Percentiles rank a stretch among this genome's conserved stretches.
These are phyloP conservation scores for Diaporthe helianthi DNA, from an alignment of 2,329 filamentous ascomycete genomes.

Conservation along the genomic window DNA sequence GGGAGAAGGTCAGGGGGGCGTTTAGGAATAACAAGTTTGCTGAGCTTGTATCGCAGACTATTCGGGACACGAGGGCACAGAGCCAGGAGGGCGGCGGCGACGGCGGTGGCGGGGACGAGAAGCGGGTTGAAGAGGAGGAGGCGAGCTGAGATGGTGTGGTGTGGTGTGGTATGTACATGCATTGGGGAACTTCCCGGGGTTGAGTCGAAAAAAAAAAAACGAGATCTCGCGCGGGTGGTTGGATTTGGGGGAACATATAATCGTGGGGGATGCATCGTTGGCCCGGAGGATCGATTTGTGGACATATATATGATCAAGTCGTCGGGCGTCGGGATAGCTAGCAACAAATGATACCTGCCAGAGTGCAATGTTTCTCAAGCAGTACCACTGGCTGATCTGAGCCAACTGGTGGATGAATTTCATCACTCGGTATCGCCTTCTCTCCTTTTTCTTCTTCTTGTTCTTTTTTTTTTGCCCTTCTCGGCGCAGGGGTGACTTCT, in stretches of 20 bases:
- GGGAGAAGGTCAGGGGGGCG: conserved; percentile 35
- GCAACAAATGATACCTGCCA: conserved; percentile 24
- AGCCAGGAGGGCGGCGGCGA: conserved; percentile 35
- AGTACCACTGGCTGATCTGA: too few species aligned
- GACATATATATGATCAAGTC: neutral
- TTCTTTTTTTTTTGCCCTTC: too few species aligned
- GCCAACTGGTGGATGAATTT: too few species aligned
- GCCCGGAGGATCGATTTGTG: neutral
- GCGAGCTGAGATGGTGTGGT: neutral
- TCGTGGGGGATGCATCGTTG: neutral
- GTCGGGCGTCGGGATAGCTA: neutral
- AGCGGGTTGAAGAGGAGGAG: neutral
- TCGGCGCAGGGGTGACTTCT: too few species aligned
- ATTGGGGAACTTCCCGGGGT: neutral
- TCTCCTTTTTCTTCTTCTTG: too few species aligned
- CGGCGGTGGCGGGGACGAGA: conserved; percentile 11
- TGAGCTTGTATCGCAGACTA: conserved; percentile 42
- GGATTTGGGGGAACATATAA: neutral
- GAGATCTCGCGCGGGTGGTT: neutral
- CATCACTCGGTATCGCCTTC: too few species aligned
- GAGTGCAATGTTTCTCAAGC: neutral
- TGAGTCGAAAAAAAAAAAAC: neutral
- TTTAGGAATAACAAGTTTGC: conserved; percentile 40
- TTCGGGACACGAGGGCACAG: conserved; percentile 36
- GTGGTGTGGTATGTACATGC: neutral